Conservation (phyloP, 441 rosid genomes). For the Corymbia citriodora region DNA sequence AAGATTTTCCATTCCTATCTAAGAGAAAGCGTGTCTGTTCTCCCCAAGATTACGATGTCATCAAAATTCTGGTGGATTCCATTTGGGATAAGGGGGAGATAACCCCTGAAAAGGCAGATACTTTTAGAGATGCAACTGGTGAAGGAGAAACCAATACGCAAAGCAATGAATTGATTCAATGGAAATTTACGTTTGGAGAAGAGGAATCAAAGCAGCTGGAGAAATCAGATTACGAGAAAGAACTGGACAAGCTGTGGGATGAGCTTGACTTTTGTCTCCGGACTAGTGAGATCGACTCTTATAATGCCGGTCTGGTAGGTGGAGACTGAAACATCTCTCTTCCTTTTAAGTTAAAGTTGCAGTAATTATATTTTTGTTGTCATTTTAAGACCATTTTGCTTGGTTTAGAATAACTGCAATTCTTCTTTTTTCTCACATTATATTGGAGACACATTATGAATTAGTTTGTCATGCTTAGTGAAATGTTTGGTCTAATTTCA, state of each 20-base stretch:
- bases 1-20: background rate
- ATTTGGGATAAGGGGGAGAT: conserved; percentile 16
- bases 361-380: background rate
- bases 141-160: background rate
- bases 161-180: background rate
- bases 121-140: background rate
- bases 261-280: conserved; percentile 36
- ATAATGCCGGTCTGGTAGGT: conserved; percentile 20
- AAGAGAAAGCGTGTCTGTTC: background rate
- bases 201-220: conserved; percentile 29
- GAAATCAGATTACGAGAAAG: conserved; percentile 42
- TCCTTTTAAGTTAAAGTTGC: background rate
- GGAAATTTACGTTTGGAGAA: conserved; percentile 33
- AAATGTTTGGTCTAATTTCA: background rate
- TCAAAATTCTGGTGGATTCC: conserved; percentile 23
- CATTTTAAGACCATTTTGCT: background rate
- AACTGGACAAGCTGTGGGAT: conserved; percentile 43
- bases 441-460: background rate
- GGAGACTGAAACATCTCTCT: background rate
- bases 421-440: background rate
- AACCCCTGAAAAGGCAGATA: background rate
- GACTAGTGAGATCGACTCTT: conserved; percentile 13
- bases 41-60: conserved; percentile 2
- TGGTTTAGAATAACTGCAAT: background rate
- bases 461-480: background rate